Percentiles rank a stretch among this genome's conserved stretches.
These are phyloP conservation scores for Rhizophora mangle DNA, from an alignment of 345 rosid genomes.

Conservation along the genomic window DNA sequence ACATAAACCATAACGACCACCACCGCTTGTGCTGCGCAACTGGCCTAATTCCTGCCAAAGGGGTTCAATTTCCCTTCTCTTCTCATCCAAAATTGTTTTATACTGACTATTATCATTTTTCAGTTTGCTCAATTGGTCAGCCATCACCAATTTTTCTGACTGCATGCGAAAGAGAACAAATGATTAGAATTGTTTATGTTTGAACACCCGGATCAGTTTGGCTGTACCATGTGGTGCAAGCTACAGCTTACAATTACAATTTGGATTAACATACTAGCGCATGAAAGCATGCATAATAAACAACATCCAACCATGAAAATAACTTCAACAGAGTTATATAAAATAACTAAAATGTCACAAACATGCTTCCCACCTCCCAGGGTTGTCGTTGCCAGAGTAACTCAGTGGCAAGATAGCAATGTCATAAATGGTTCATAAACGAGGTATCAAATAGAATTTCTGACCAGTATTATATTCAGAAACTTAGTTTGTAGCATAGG, in stretches of 20 bases:
- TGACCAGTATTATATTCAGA: too few relatives aligned
- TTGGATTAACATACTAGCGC: too few relatives aligned
- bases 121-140: conserved; percentile 37
- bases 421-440: too few relatives aligned
- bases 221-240: neutral
- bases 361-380: too few relatives aligned
- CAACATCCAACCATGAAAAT: too few relatives aligned
- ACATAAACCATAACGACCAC: conserved; percentile 54
- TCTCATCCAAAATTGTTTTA: conserved; percentile 52
- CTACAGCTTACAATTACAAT: neutral
- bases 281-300: too few relatives aligned
- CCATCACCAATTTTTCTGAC: conserved; percentile 47
- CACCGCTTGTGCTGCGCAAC: conserved; percentile 43
- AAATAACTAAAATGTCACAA: too few relatives aligned
- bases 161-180: conserved; percentile 17
- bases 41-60: conserved; percentile 88
- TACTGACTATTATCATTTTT: conserved; percentile 33
- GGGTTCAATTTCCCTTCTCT: conserved; percentile 73
- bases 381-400: too few relatives aligned
- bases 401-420: too few relatives aligned
- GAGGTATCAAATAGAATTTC: too few relatives aligned
- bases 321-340: too few relatives aligned
- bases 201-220: neutral
- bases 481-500: too few relatives aligned
- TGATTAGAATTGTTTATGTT: neutral